phyloP scores from a whole-genome alignment of 163 green algal species.

The Scenedesmus sp. region DNA sequence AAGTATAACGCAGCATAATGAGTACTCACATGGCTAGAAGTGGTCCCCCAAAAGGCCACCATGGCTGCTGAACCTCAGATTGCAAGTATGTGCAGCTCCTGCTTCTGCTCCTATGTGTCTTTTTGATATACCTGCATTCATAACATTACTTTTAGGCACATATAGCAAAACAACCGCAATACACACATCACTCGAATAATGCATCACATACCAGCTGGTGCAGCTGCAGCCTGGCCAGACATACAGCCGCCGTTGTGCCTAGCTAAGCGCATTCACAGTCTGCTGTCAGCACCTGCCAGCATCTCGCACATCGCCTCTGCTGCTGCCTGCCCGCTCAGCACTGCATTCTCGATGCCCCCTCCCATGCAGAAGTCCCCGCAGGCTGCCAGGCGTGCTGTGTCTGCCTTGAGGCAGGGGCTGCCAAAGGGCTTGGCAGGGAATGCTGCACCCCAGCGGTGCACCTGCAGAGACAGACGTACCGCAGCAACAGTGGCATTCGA shows the following conservation, averaged over 20 bases:
- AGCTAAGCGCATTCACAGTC: neutral
- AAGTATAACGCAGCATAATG: too few relatives aligned
- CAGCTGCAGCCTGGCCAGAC: neutral
- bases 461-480: neutral
- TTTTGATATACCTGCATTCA: too few relatives aligned
- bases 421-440: conserved; percentile 30
- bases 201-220: neutral
- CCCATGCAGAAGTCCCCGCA: conserved; percentile 53
- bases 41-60: too few relatives aligned
- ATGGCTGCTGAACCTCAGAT: too few relatives aligned
- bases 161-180: neutral
- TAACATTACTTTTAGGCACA: too few relatives aligned
- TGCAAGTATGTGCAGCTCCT: too few relatives aligned
- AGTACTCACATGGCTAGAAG: too few relatives aligned
- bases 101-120: too few relatives aligned
- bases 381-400: conserved; percentile 31
- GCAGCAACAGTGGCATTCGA: neutral
- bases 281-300: neutral
- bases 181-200: neutral
- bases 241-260: neutral
- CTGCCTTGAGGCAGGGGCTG: conserved; percentile 40
- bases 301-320: conserved; percentile 36
- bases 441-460: conserved; percentile 48
- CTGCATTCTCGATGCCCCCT: conserved; percentile 45
- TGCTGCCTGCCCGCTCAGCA: conserved; percentile 38